phyloP scores from a whole-genome alignment of 371 early-diverging fungal species.

The Catenaria anguillulae region DNA sequence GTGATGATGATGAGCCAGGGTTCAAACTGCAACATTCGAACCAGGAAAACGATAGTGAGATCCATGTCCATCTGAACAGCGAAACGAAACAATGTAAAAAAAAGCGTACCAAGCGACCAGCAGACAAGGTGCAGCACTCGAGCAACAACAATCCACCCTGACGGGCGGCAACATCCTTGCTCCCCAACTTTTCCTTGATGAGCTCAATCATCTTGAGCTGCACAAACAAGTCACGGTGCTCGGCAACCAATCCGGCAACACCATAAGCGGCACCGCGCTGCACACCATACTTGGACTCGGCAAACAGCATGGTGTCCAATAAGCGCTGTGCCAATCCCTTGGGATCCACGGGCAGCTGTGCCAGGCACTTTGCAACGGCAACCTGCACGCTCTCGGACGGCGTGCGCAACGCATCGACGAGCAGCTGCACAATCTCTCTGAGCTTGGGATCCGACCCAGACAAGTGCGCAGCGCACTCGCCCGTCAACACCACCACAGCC shows the following conservation, averaged over 20 bases:
- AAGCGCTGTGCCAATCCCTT: constrained; percentile 21
- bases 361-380: constrained; percentile 80
- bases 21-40: constrained; percentile 51
- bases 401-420: constrained; percentile 77
- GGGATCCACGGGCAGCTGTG: constrained; percentile 40
- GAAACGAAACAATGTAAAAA: too few species aligned
- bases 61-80: too few species aligned
- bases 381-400: constrained; percentile 91
- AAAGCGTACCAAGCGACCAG: constrained; percentile 50
- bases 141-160: constrained; percentile 91
- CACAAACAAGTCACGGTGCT: constrained; percentile 66
- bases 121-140: constrained; percentile 65
- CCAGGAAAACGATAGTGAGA: too few species aligned
- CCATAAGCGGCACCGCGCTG: constrained; percentile 94
- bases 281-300: constrained; percentile 63
- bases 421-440: constrained; percentile 59
- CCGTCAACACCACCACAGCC: constrained; percentile 78
- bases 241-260: constrained; percentile 88
- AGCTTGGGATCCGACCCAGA: constrained; percentile 55
- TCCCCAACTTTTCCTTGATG: constrained; percentile 65
- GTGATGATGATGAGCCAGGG: constrained; percentile 91
- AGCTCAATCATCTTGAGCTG: constrained; percentile 62
- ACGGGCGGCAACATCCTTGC: constrained; percentile 47
- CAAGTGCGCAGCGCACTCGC: constrained; percentile 77
- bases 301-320: constrained; percentile 45